Percentiles rank a stretch among this genome's conserved stretches.
These are phyloP conservation scores for Hirsutella thompsonii DNA, from an alignment of 2,329 filamentous ascomycete genomes.

Conservation along the genomic window DNA sequence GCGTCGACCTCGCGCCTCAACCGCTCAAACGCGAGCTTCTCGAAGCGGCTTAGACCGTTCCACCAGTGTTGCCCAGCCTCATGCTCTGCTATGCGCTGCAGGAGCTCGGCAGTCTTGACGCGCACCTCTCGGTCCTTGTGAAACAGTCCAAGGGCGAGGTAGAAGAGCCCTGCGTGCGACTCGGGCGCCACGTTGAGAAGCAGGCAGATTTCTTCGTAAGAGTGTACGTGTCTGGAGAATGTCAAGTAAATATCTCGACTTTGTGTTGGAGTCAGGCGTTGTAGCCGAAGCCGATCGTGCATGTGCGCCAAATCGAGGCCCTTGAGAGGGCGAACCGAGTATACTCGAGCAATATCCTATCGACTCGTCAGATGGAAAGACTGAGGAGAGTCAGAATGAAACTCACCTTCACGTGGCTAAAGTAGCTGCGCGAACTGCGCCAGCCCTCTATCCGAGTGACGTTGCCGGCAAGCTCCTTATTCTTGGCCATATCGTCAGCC, in stretches of 20 bases:
- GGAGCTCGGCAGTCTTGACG: conserved; percentile 59
- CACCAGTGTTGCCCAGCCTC: conserved; percentile 92
- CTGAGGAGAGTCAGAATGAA: not conserved
- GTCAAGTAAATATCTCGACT: conserved; percentile 78
- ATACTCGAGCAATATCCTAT: conserved; percentile 52
- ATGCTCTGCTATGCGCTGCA: conserved; percentile 74
- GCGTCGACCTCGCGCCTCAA: conserved; percentile 54
- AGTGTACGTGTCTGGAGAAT: conserved; percentile 60
- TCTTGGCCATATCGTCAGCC: conserved; percentile 68
- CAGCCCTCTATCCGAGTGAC: conserved; percentile 91
- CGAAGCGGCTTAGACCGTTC: conserved; percentile 72
- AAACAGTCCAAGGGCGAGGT: conserved; percentile 80
- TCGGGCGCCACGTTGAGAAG: conserved; percentile 73
- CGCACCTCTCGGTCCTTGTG: conserved; percentile 77
- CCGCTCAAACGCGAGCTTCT: conserved; percentile 73
- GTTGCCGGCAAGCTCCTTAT: conserved; percentile 80
- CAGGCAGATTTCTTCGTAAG: conserved; percentile 77
- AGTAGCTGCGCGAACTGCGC: conserved; percentile 91
- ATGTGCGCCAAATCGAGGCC: conserved; percentile 83
- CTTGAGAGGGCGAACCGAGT: conserved; percentile 55
- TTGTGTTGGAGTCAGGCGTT: conserved; percentile 64
- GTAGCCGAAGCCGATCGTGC: conserved; percentile 76
- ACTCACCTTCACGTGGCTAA: conserved; percentile 76
- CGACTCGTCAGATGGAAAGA: not conserved
- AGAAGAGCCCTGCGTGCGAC: conserved; percentile 79